A percentile compares a stretch with the other conserved stretches of the same genome.
Conservation (phyloP, 805 yeast species). For the Ogataea siamensis region DNA sequence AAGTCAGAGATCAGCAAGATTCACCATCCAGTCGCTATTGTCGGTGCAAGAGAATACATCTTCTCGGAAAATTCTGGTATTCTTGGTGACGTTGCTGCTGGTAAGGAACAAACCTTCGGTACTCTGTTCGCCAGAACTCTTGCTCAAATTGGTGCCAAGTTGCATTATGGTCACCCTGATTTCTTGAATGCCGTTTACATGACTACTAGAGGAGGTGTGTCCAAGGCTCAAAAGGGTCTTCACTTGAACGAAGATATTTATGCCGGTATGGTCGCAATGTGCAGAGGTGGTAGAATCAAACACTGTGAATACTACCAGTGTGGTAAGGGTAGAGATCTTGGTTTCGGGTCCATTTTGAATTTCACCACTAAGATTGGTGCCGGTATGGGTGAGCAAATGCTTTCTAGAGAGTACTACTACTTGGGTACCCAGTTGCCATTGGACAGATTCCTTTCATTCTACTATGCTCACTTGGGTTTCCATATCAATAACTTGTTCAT, state of each 20-base stretch:
- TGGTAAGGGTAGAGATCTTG: constrained; percentile 89
- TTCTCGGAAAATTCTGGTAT: constrained; percentile 85
- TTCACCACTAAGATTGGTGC: constrained; percentile 89
- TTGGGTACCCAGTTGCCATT: constrained; percentile 77
- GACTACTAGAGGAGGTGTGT: constrained; percentile 87
- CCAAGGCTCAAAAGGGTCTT: constrained; percentile 82
- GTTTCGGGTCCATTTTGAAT: constrained; percentile 81
- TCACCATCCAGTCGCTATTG: constrained; percentile 73
- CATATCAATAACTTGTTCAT: constrained; percentile 79
- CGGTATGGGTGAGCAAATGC: constrained; percentile 90
- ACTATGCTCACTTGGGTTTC: constrained; percentile 86
- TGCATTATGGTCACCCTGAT: constrained; percentile 90
- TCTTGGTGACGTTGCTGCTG: constrained; percentile 87
- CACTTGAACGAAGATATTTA: constrained; percentile 86
- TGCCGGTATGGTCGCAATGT: constrained; percentile 81
- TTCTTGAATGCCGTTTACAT: constrained; percentile 70
- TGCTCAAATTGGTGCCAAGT: constrained; percentile 81
- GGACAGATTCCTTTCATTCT: constrained; percentile 78
- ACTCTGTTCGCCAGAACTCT: constrained; percentile 80
- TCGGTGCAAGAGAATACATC: constrained; percentile 85
- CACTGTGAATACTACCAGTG: constrained; percentile 87
- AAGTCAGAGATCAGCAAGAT: constrained; percentile 50
- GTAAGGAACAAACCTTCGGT: constrained; percentile 88
- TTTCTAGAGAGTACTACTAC: constrained; percentile 80
- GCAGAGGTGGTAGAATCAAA: constrained; percentile 85